Conservation (phyloP, 768 basidiomycete species). For the Agaricus blazei region DNA sequence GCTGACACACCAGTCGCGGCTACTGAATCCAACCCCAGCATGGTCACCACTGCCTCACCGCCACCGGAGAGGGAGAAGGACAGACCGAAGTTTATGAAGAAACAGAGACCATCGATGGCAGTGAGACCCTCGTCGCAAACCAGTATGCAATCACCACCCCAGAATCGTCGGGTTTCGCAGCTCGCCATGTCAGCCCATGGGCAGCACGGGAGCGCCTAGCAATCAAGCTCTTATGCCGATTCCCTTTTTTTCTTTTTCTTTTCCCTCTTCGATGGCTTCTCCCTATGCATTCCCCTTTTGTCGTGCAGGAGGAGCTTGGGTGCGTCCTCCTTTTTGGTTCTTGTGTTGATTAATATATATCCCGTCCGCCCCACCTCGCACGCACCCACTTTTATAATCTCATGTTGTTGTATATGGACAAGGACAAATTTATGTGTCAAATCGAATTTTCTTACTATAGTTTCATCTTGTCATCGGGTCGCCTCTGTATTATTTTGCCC, state of each 20-base stretch:
- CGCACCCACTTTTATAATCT: too few relatives aligned
- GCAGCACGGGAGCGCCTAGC: constrained; percentile 1
- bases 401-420: neutral
- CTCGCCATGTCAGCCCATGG: neutral
- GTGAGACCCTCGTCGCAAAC: neutral
- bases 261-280: neutral
- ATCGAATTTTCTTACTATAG: too few relatives aligned
- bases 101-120: constrained; percentile 10
- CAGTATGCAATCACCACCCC: neutral
- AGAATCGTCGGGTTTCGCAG: constrained; percentile 11
- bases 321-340: too few relatives aligned
- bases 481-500: too few relatives aligned
- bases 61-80: constrained; percentile 6
- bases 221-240: neutral
- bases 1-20: constrained; percentile 10
- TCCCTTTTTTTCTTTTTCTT: neutral
- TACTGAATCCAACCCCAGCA: constrained; percentile 5
- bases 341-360: too few relatives aligned
- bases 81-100: constrained; percentile 11
- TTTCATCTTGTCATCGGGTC: too few relatives aligned
- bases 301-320: too few relatives aligned
- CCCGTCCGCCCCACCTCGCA: too few relatives aligned
- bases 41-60: neutral
- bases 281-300: too few relatives aligned
- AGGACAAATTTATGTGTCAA: too few relatives aligned